Conservation (phyloP, 2,329 filamentous ascomycete genomes). For the Fusarium nurragi region DNA sequence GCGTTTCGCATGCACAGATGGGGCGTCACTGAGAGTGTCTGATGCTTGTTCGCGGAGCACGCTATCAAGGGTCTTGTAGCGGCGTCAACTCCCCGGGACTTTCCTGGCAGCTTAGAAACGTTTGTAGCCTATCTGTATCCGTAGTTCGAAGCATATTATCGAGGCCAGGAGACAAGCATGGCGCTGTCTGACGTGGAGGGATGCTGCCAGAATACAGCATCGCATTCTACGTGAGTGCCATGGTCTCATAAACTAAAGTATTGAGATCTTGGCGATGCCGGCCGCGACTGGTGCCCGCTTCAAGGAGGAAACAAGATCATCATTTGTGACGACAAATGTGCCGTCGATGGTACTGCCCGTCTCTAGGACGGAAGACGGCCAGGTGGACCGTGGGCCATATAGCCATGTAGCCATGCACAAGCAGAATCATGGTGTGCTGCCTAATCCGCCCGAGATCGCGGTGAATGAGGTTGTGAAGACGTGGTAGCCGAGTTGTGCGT, state of each 20-base stretch:
- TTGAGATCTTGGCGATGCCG: conserved; percentile 6
- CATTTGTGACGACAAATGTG: conserved; percentile 34
- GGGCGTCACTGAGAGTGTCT: conserved; percentile 35
- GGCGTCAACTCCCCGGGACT: conserved; percentile 9
- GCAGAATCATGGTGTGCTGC: conserved; percentile 19
- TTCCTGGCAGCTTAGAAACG: conserved; percentile 28
- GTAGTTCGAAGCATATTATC: conserved; percentile 8
- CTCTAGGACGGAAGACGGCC: conserved; percentile 29
- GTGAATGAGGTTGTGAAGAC: conserved; percentile 36
- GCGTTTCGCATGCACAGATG: conserved; percentile 44
- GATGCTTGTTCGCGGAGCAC: conserved; percentile 36
- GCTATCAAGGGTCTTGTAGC: conserved; percentile 36
- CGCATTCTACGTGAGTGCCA: background rate
- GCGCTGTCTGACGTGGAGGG: conserved; percentile 24
- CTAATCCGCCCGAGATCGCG: conserved; percentile 40
- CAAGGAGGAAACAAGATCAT: conserved; percentile 41
- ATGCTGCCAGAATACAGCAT: conserved; percentile 16
- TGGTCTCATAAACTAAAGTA: conserved; percentile 1
- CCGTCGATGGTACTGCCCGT: conserved; percentile 19
- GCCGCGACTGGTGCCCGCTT: conserved; percentile 37
- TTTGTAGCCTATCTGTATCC: conserved; percentile 6
- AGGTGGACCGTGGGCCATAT: conserved; percentile 33
- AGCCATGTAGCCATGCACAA: conserved; percentile 15
- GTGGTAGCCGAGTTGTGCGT: background rate
- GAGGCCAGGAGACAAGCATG: conserved; percentile 3